A percentile compares a stretch with the other conserved stretches of the same genome.
Conservation (phyloP, 2,329 filamentous ascomycete species). For the Colletotrichum sp. region DNA sequence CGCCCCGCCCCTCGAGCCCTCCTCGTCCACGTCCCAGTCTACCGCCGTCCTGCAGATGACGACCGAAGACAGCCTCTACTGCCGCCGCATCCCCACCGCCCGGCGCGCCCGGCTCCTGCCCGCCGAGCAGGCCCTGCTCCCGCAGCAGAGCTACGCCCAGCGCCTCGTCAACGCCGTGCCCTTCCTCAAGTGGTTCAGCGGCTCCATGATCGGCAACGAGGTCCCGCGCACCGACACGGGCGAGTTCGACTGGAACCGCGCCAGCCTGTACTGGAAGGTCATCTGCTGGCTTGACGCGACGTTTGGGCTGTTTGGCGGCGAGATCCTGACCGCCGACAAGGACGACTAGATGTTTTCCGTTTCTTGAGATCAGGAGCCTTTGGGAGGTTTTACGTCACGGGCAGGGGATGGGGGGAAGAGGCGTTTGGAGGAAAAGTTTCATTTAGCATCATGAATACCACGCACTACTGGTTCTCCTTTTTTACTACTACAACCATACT, state of each 20-base stretch:
- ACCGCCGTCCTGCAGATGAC: not conserved
- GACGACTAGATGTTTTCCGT: conserved; percentile 50
- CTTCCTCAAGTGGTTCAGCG: conserved; percentile 75
- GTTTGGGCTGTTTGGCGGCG: conserved; percentile 64
- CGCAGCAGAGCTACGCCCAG: conserved; percentile 69
- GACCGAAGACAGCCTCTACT: conserved; percentile 51
- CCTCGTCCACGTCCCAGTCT: not conserved
- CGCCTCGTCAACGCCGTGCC: conserved; percentile 70
- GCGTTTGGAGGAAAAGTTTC: conserved; percentile 3
- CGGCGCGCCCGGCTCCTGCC: conserved; percentile 69
- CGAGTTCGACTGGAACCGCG: conserved; percentile 76
- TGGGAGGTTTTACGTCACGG: not conserved
- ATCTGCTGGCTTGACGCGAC: conserved; percentile 67
- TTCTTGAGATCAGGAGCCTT: not conserved
- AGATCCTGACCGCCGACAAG: conserved; percentile 62
- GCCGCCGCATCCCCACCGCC: conserved; percentile 70
- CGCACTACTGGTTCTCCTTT: not conserved
- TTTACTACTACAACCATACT: not conserved
- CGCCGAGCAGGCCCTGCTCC: conserved; percentile 73
- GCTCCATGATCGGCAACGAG: conserved; percentile 75
- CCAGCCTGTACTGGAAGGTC: conserved; percentile 71
- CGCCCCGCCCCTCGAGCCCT: conserved; percentile 19
- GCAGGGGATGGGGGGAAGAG: not conserved
- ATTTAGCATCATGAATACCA: conserved; percentile 12
- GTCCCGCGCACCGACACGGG: conserved; percentile 76